Evolutionary conservation across 768 basidiomycete species (phyloP), one percentile per base, ranked within the genome.

Genomic region (Lactarius pseudohatsudake): DNA sequence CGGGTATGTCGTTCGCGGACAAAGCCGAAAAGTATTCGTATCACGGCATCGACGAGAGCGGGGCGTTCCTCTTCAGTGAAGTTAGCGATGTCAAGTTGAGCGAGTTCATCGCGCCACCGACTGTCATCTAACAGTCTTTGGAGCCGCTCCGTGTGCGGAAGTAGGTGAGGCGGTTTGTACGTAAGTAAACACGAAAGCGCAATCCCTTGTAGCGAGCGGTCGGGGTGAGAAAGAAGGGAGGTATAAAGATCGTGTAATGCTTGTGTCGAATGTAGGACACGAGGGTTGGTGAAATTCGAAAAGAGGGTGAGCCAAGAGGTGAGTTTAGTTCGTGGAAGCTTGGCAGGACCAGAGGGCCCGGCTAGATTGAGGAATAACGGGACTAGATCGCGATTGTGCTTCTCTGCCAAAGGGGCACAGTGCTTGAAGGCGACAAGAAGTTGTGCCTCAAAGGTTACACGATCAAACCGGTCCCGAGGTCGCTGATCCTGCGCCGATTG

Each of bases 221-320:
- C 95, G 3, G 95, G 92, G 69, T 94, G 89, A 5, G 94, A 88
- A 28, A 98, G 83, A 26, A 92, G 82, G n/a, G 83, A 78, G 16
- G 82, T 81, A 77, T 95, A 96, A 28, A 94, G 74, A 1, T 79
- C 59, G 50, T 83, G 84, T 5, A 98, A 81, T 0, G 81, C 81
- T 10, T 89, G 82, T 0, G 91, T 85, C 8, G 85, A 81, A 73
- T 87, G 84, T 2, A 96, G 79, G 0, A 94, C 92, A 77, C 93
- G 96, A n/a, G 96, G 96, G 73, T 98, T 98, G 71, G 79, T 79
- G 74, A 99, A 92, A 74, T 95, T 96, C 59, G 91, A 83, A 76
- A 98, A 92, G 13, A 98, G 82, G 22, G 84, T 84, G 32, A 98
- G 85, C 88, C 92, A 98, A 0, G 85, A 81, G 18, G 78, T 78